Evolutionary conservation across 176 grass and related monocot species (phyloP), one percentile per base, ranked within the genome.

Genomic region (Coix lacrymajobi): DNA sequence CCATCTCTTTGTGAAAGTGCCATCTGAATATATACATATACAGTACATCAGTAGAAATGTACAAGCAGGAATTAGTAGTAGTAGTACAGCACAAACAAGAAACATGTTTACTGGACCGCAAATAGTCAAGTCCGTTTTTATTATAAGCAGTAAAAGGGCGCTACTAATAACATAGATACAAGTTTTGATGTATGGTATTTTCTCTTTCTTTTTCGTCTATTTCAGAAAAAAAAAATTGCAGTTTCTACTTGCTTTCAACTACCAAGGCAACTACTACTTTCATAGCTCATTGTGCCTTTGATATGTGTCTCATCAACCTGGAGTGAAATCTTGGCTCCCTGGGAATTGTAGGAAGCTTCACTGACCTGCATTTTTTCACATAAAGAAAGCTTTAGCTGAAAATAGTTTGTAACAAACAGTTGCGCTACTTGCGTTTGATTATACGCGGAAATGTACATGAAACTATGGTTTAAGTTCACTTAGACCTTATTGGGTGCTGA

Each of bases 281-380:
- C 48, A 33, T 29, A 80, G 54, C 45, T 74, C 43, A 81, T 76
- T 36, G 80, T 16, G 84, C 46, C 81, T 86, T 95, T 12, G 57
- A 20, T 57, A 32, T 63, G 38, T 69, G 66, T 66, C 62, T 96
- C 38, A 45, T 77, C 39, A 75, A 71, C 60, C 79, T 87, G 14
- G 78, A n/a, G 9, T 92, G 85, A 80, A 98, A 95, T 65, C 62
- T 98, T 76, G 93, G 96, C 73, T 93, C 93, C 64, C 87, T 98
- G 7, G 91, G 91, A 74, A 92, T 66, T 38, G 93, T 95, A 3
- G 30, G 31, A 15, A 83, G 91, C 66, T 81, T 85, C 51, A 84
- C 33, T 43, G 91, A 91, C 87, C 96, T 98, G 78, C 52, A 83
- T 68, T 83, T 68, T 83, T 82, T 48, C 7, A 19, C 15, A 20